phyloP scores from a whole-genome alignment of 1,139 yeast species.

The Keqinozyma sinolaborantium region DNA sequence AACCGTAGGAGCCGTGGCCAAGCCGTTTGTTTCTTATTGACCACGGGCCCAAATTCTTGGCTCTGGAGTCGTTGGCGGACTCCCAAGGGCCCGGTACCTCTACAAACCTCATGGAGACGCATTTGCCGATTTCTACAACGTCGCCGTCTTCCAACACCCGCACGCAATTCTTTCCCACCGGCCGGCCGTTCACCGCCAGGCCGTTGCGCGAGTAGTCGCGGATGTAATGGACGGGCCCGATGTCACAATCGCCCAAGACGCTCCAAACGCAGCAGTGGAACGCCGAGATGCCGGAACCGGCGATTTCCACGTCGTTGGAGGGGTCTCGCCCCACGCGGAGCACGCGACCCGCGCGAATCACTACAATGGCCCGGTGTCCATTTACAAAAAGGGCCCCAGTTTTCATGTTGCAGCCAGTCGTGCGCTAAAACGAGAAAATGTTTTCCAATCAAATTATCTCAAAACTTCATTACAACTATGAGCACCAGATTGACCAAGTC shows the following conservation, averaged over 20 bases:
- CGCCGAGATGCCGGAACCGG: constrained; percentile 29
- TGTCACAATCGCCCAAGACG: constrained; percentile 46
- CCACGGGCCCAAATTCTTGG: too few relatives aligned
- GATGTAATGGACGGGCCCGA: constrained; percentile 48
- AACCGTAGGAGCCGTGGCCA: constrained; percentile 64
- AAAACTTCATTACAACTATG: neutral
- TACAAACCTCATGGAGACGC: constrained; percentile 14
- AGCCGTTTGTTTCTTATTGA: constrained; percentile 35
- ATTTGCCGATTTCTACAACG: constrained; percentile 32
- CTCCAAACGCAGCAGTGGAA: constrained; percentile 48
- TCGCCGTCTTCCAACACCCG: constrained; percentile 45
- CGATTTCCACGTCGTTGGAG: too few relatives aligned
- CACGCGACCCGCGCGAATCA: too few relatives aligned
- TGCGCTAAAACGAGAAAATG: too few relatives aligned
- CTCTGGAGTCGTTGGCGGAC: constrained; percentile 7
- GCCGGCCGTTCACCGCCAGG: constrained; percentile 37
- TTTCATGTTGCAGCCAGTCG: too few relatives aligned
- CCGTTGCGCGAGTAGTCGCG: constrained; percentile 57
- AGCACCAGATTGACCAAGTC: constrained; percentile 7
- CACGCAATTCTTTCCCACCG: constrained; percentile 26
- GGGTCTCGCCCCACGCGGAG: too few relatives aligned
- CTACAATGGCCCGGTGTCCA: too few relatives aligned
- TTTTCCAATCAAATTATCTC: constrained; percentile 1
- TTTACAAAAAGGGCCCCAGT: too few relatives aligned
- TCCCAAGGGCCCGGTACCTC: neutral